Conservation (phyloP, 2,329 filamentous ascomycete genomes). For the Davidsoniella neocaledoniae region DNA sequence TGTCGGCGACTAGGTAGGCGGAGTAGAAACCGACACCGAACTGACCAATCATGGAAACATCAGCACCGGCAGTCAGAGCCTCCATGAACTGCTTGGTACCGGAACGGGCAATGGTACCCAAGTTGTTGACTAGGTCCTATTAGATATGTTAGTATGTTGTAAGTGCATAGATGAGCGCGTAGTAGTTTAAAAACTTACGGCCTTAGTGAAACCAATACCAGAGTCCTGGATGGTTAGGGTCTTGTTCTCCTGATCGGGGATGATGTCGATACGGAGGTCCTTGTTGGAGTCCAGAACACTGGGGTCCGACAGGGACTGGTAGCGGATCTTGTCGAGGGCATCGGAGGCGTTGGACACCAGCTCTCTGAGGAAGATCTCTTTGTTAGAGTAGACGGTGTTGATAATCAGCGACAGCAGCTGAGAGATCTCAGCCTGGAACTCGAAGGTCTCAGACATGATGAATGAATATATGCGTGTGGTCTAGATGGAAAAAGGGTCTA, state of each 20-base stretch:
- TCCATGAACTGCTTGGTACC: slow-evolving; percentile 99
- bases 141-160: slow-evolving; percentile 21
- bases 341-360: slow-evolving; percentile 96
- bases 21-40: slow-evolving; percentile 99
- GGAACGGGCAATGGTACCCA: slow-evolving; percentile 97
- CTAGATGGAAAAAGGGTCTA: slow-evolving; percentile 9
- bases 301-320: slow-evolving; percentile 92
- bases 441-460: slow-evolving; percentile 60
- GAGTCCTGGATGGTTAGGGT: slow-evolving; percentile 94
- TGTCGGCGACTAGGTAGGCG: slow-evolving; percentile 96
- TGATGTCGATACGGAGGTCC: slow-evolving; percentile 97
- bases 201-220: slow-evolving; percentile 99
- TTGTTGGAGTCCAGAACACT: slow-evolving; percentile 95
- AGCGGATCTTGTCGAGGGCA: slow-evolving; percentile 99
- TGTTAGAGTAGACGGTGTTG: slow-evolving; percentile 99
- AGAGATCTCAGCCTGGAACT: slow-evolving; percentile 99
- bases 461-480: slow-evolving; percentile 5
- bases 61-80: slow-evolving; percentile 90
- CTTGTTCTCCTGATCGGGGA: slow-evolving; percentile 94
- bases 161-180: not conserved
- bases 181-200: slow-evolving; percentile 46
- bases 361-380: slow-evolving; percentile 99
- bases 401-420: slow-evolving; percentile 99
- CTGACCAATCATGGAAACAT: slow-evolving; percentile 99
- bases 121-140: slow-evolving; percentile 97